Evolutionary conservation across 768 basidiomycete species (phyloP).

Genomic region (Hygrophorus russula): DNA sequence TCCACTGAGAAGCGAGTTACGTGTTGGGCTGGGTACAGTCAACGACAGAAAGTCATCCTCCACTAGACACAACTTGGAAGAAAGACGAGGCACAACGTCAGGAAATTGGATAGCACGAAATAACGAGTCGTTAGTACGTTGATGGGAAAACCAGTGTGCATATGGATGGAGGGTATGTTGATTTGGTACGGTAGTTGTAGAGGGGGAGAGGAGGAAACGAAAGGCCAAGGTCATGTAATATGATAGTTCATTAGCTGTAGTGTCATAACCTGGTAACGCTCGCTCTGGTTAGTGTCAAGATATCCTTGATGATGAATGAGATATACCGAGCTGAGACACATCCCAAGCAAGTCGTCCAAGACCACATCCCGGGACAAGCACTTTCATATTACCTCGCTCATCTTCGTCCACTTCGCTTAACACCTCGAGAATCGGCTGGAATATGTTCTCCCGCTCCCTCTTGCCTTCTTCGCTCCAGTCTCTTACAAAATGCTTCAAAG

Average conservation of each 20-base stretch:
- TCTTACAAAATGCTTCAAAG: conserved; percentile 57
- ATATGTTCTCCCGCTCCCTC: conserved; percentile 42
- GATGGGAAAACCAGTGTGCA: conserved; percentile 63
- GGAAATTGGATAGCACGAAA: conserved; percentile 50
- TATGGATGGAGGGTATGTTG: conserved; percentile 51
- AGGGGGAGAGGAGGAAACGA: conserved; percentile 43
- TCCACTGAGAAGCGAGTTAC: conserved; percentile 14
- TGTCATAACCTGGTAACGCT: conserved; percentile 39
- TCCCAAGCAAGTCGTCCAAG: conserved; percentile 61
- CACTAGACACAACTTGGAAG: conserved; percentile 29
- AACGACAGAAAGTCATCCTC: conserved; percentile 50
- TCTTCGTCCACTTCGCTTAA: conserved; percentile 21
- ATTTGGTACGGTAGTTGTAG: conserved; percentile 25
- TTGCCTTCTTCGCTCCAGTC: conserved; percentile 58
- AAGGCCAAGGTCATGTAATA: conserved; percentile 55
- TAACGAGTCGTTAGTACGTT: conserved; percentile 33
- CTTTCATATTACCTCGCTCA: conserved; percentile 22
- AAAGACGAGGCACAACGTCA: conserved; percentile 44
- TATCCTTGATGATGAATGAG: not conserved
- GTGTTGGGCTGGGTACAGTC: conserved; percentile 13
- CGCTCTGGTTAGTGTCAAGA: conserved; percentile 4
- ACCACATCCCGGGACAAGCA: conserved; percentile 57
- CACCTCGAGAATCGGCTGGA: conserved; percentile 43
- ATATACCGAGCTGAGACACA: conserved; percentile 43
- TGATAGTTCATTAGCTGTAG: conserved; percentile 54